A percentile compares a stretch with the other conserved stretches of the same genome.
Conservation (phyloP, 306 rosid species). For the Calophaca sinica region DNA sequence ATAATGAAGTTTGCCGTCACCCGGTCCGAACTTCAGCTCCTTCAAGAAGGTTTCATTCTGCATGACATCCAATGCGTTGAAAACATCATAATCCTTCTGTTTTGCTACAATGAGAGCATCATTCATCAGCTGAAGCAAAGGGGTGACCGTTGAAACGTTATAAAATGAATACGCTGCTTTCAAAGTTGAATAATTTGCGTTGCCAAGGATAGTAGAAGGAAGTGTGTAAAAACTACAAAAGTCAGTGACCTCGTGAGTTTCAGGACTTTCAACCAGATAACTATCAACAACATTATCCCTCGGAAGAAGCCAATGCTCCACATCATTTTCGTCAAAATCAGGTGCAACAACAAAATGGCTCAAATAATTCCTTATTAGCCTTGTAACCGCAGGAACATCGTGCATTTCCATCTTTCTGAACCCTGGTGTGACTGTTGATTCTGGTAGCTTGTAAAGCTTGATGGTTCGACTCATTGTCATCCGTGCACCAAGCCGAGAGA, state of each 20-base stretch:
- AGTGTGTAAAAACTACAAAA: slow-evolving; percentile 98
- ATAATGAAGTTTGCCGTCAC: slow-evolving; percentile 75
- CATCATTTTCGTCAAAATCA: slow-evolving; percentile 88
- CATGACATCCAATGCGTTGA: slow-evolving; percentile 80
- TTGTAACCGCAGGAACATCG: slow-evolving; percentile 91
- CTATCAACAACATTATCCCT: slow-evolving; percentile 84
- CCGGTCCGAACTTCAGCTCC: slow-evolving; percentile 74
- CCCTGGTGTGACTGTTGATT: slow-evolving; percentile 79
- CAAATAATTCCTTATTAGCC: slow-evolving; percentile 78
- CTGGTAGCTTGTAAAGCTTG: slow-evolving; percentile 91
- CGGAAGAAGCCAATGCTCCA: slow-evolving; percentile 96
- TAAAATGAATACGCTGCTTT: slow-evolving; percentile 75
- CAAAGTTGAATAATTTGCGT: slow-evolving; percentile 57
- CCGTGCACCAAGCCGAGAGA: slow-evolving; percentile 95
- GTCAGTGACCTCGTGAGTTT: slow-evolving; percentile 86
- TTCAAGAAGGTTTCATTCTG: slow-evolving; percentile 67
- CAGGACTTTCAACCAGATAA: slow-evolving; percentile 88
- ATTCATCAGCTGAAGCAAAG: slow-evolving; percentile 71
- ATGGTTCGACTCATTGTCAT: slow-evolving; percentile 98
- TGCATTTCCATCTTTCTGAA: slow-evolving; percentile 88
- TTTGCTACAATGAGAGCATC: slow-evolving; percentile 71
- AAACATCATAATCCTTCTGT: slow-evolving; percentile 63
- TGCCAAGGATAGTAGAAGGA: slow-evolving; percentile 72
- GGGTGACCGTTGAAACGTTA: slow-evolving; percentile 61
- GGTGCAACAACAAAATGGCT: slow-evolving; percentile 81